Evolutionary conservation across 495 filamentous ascomycete species (phyloP).

Genomic region (Penicillium angulare): DNA sequence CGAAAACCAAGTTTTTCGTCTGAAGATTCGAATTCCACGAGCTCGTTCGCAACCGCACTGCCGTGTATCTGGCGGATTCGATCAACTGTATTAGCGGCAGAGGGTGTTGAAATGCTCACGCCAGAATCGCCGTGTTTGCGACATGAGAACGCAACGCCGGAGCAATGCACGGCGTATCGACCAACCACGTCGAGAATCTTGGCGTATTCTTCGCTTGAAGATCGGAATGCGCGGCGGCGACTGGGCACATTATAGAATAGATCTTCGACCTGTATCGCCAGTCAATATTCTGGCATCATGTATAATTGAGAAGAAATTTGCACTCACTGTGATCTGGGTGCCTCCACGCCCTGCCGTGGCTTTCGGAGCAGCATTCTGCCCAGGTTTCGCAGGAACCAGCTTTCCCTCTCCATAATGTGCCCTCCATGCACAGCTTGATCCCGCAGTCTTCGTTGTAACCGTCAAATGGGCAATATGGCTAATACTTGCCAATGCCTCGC

Average conservation of each 20-base stretch:
- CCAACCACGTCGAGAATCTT: constrained; percentile 97
- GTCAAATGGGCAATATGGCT: constrained; percentile 97
- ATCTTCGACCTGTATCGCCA: constrained; percentile 71
- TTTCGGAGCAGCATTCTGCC: constrained; percentile 84
- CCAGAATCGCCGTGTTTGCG: constrained; percentile 92
- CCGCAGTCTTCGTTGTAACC: constrained; percentile 89
- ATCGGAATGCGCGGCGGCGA: constrained; percentile 84
- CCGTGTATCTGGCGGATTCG: constrained; percentile 90
- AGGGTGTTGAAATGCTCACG: constrained; percentile 73
- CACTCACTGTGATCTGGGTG: constrained; percentile 84
- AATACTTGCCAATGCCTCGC: constrained; percentile 96
- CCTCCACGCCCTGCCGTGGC: constrained; percentile 87
- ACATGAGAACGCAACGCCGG: constrained; percentile 87
- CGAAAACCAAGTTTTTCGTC: constrained; percentile 82
- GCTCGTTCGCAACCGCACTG: constrained; percentile 80
- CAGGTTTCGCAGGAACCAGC: constrained; percentile 83
- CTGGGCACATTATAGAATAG: constrained; percentile 96
- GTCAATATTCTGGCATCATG: background rate
- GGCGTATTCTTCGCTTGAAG: constrained; percentile 91
- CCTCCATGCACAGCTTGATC: constrained; percentile 85
- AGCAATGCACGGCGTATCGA: constrained; percentile 92
- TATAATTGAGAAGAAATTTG: background rate
- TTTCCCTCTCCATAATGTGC: constrained; percentile 85
- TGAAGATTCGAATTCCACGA: constrained; percentile 71
- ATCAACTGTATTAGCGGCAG: constrained; percentile 68